Conservation (phyloP, 352 stramenopile species). For the Globisporangium megalacanthum region DNA sequence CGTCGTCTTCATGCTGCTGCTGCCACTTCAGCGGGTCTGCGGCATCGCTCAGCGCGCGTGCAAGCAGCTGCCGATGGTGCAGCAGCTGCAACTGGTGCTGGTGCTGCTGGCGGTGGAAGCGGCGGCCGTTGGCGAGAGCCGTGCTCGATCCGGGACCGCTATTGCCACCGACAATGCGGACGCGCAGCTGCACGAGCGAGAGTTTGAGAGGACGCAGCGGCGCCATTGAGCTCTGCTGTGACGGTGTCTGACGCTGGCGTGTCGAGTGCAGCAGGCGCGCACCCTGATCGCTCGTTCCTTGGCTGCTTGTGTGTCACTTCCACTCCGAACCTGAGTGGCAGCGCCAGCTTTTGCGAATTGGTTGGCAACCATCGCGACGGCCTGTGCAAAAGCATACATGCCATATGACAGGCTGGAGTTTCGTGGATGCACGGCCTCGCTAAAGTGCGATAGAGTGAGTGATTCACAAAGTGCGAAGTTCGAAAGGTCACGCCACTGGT, state of each 20-base stretch:
- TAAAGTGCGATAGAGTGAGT: too few species aligned
- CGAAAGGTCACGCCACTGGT: background rate
- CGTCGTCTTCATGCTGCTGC: slow-evolving; percentile 4
- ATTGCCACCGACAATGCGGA: slow-evolving; percentile 1
- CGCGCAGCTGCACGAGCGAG: slow-evolving; percentile 30
- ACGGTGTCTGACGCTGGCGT: too few species aligned
- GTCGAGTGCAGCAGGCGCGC: too few species aligned
- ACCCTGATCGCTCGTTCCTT: background rate
- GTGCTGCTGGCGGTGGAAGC: slow-evolving; percentile 17
- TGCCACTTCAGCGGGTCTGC: slow-evolving; percentile 19
- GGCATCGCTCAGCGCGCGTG: slow-evolving; percentile 40
- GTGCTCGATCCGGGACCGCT: background rate
- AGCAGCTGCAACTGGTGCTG: slow-evolving; percentile 11
- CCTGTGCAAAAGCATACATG: slow-evolving; percentile 13
- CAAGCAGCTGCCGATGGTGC: slow-evolving; percentile 25
- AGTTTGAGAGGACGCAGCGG: slow-evolving; percentile 35
- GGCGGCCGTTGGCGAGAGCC: slow-evolving; percentile 5
- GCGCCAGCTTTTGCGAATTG: slow-evolving; percentile 12
- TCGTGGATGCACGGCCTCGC: too few species aligned
- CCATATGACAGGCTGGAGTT: background rate
- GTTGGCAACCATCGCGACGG: slow-evolving; percentile 17
- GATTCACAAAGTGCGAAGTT: background rate
- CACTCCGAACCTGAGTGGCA: slow-evolving; percentile 2
- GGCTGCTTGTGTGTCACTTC: background rate
- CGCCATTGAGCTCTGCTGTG: slow-evolving; percentile 4